These are phyloP conservation scores for Cichorium intybus DNA, from an alignment of 140 eudicot species.

Conservation along the genomic window DNA sequence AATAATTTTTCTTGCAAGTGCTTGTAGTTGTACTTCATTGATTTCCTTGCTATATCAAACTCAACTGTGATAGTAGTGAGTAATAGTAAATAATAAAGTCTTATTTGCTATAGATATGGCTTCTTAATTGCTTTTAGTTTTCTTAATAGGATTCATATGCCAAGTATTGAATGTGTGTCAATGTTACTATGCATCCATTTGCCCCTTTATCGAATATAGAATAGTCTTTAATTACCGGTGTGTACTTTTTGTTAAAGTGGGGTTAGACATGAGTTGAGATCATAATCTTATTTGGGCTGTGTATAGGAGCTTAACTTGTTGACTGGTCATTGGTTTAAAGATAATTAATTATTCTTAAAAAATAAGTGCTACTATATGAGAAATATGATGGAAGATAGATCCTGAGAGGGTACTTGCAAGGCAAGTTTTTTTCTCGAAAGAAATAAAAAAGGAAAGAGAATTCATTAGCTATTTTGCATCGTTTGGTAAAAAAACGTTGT, in stretches of 20 bases:
- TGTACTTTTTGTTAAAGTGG: not conserved
- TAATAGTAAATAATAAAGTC: not conserved
- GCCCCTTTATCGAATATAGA: not conserved
- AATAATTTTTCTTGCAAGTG: not conserved
- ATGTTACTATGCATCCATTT: too few relatives aligned
- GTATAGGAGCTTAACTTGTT: not conserved
- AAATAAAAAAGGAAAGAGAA: not conserved
- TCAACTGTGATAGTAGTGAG: not conserved
- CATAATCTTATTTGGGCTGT: not conserved
- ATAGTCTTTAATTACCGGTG: not conserved
- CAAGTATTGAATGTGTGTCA: not conserved
- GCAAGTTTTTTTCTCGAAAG: not conserved
- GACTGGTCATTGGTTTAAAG: not conserved
- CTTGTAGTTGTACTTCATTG: not conserved
- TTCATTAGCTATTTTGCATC: not conserved
- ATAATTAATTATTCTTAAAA: not conserved
- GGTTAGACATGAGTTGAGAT: not conserved
- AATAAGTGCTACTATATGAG: not conserved
- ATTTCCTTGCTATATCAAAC: not conserved
- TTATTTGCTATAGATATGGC: not conserved
- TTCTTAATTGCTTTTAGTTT: not conserved
- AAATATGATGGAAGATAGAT: not conserved
- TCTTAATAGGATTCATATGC: not conserved
- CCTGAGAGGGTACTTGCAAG: not conserved
- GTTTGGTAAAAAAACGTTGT: not conserved